phyloP scores from a whole-genome alignment of 306 rosid genomes.

The Cajanus cajan region DNA sequence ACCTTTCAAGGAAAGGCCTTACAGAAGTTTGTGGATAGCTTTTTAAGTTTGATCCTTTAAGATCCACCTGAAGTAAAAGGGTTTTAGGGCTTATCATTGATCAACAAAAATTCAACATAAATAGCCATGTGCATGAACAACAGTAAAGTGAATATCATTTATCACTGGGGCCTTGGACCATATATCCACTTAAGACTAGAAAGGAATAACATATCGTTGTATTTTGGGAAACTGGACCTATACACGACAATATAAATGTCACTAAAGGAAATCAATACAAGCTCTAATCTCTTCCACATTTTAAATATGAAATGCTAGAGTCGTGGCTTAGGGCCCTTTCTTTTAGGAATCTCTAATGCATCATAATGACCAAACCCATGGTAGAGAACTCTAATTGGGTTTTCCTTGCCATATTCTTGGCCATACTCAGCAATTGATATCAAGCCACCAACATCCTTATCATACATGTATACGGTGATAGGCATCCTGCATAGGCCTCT shows the following conservation, averaged over 20 bases:
- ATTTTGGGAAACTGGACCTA: slow-evolving; percentile 1
- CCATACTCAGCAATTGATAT: slow-evolving; percentile 95
- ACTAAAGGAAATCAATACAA: slow-evolving; percentile 1
- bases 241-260: neutral
- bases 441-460: slow-evolving; percentile 75
- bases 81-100: neutral
- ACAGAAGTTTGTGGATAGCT: too few relatives aligned
- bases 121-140: slow-evolving; percentile 10
- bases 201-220: neutral
- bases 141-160: slow-evolving; percentile 15
- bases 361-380: slow-evolving; percentile 95
- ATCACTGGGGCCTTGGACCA: slow-evolving; percentile 3
- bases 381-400: slow-evolving; percentile 83
- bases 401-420: slow-evolving; percentile 75
- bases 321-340: slow-evolving; percentile 43
- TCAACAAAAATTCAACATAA: slow-evolving; percentile 16
- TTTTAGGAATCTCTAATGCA: slow-evolving; percentile 66
- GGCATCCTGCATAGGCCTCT: slow-evolving; percentile 68
- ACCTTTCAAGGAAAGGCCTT: slow-evolving; percentile 25
- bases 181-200: neutral
- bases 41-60: slow-evolving; percentile 14
- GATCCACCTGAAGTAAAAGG: slow-evolving; percentile 31
- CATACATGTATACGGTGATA: slow-evolving; percentile 89
- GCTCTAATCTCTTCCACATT: slow-evolving; percentile 3
- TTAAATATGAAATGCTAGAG: slow-evolving; percentile 43